Percentiles rank a stretch among this genome's conserved stretches.
phyloP scores from a whole-genome alignment of 352 stramenopile genomes.

The Pythium scleroteichum region DNA sequence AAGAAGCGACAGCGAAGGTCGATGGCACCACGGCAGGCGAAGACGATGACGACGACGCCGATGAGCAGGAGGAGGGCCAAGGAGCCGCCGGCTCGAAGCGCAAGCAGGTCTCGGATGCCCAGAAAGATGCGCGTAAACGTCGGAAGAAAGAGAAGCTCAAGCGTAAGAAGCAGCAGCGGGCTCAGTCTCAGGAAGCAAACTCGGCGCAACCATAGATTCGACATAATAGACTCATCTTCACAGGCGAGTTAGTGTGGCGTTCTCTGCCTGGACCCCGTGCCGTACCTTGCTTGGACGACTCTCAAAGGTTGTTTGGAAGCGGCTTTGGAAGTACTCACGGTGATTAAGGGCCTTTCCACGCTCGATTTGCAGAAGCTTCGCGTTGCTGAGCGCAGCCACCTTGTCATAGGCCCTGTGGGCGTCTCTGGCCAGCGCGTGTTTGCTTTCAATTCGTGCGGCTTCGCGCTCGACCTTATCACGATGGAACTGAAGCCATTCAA shows the following conservation, averaged over 20 bases:
- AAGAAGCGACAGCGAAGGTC: not conserved
- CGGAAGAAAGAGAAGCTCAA: conserved; percentile 80
- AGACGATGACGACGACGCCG: conserved; percentile 4
- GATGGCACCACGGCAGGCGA: conserved; percentile 2
- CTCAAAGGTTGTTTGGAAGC: conserved; percentile 24
- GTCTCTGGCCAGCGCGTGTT: conserved; percentile 32
- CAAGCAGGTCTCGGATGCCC: conserved; percentile 58
- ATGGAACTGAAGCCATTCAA: conserved; percentile 44
- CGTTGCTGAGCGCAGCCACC: conserved; percentile 47
- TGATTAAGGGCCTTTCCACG: conserved; percentile 44
- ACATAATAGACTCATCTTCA: not conserved
- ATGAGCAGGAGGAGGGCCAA: not conserved
- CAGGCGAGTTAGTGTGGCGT: conserved; percentile 2
- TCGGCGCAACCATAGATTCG: conserved; percentile 14
- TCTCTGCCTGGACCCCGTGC: conserved; percentile 14
- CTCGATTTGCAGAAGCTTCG: conserved; percentile 55
- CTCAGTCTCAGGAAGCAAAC: not conserved
- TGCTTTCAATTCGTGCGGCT: conserved; percentile 18
- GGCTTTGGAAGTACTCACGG: conserved; percentile 47
- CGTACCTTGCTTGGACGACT: conserved; percentile 6
- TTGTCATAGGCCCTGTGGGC: conserved; percentile 50
- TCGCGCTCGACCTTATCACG: conserved; percentile 24
- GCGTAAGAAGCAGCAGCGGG: conserved; percentile 41
- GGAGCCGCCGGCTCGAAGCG: conserved; percentile 45
- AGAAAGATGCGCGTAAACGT: conserved; percentile 55